These are phyloP conservation scores for Ulota crispa DNA, from an alignment of 225 moss, liverwort and hornwort genomes.

Conservation along the genomic window DNA sequence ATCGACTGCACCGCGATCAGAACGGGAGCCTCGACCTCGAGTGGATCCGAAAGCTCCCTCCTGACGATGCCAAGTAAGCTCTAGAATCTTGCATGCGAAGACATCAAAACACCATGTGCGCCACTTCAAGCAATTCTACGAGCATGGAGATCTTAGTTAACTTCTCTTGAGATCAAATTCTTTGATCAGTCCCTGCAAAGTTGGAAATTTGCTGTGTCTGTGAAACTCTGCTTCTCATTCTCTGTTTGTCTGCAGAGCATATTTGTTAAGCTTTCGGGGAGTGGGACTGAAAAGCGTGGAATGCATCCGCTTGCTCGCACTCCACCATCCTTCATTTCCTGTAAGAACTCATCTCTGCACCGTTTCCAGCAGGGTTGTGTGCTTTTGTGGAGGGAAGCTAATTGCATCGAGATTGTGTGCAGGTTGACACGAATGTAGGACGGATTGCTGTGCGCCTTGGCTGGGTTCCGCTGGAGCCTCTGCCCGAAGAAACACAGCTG, in stretches of 20 bases:
- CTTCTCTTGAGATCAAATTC: neutral
- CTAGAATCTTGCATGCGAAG: neutral
- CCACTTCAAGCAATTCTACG: neutral
- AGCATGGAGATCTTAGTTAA: neutral
- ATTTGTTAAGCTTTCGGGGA: conserved; percentile 78
- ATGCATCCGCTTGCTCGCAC: conserved; percentile 84
- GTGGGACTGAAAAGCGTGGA: conserved; percentile 94
- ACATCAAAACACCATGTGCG: neutral
- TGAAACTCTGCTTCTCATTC: neutral
- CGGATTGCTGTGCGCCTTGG: conserved; percentile 90
- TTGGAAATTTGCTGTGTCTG: neutral
- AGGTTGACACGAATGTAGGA: conserved; percentile 98
- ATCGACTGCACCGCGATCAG: conserved; percentile 70
- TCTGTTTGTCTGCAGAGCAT: conserved; percentile 52
- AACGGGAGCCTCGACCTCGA: conserved; percentile 79
- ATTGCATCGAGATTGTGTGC: conserved; percentile 29
- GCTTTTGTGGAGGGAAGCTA: conserved; percentile 16
- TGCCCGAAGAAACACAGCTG: conserved; percentile 76
- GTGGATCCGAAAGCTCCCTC: conserved; percentile 77
- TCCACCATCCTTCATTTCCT: conserved; percentile 95
- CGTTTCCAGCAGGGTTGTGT: neutral
- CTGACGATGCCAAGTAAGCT: conserved; percentile 82
- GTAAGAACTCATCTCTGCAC: conserved; percentile 43
- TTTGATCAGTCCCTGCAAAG: neutral
- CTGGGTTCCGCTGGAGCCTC: conserved; percentile 94